Conservation (phyloP, 441 rosid genomes). For the Gossypium trilobum region DNA sequence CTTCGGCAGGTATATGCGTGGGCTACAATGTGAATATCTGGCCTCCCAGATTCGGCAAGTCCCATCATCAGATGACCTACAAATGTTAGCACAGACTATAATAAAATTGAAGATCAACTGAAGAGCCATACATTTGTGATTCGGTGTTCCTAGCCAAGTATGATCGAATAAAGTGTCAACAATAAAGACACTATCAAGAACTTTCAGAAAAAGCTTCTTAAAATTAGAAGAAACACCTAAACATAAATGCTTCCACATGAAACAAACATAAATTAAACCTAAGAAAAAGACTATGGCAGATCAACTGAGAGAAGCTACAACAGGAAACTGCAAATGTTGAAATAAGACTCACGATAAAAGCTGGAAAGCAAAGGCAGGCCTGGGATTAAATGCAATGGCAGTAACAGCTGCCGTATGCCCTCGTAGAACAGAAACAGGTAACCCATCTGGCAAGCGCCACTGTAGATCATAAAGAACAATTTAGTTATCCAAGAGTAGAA, state of each 20-base stretch:
- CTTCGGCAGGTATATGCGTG: slow-evolving; percentile 52
- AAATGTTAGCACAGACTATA: slow-evolving; percentile 26
- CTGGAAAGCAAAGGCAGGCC: slow-evolving; percentile 51
- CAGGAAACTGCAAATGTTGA: slow-evolving; percentile 15
- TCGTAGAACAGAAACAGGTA: slow-evolving; percentile 64
- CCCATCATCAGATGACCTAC: slow-evolving; percentile 80
- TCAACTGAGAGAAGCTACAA: slow-evolving; percentile 14
- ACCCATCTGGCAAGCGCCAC: slow-evolving; percentile 86
- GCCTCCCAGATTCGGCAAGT: slow-evolving; percentile 86
- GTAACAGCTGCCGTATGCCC: slow-evolving; percentile 79
- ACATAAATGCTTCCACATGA: slow-evolving; percentile 14
- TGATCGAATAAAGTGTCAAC: background rate
- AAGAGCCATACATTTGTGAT: slow-evolving; percentile 12
- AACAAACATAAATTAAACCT: slow-evolving; percentile 11
- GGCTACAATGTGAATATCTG: slow-evolving; percentile 52
- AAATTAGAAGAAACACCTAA: background rate
- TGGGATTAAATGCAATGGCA: slow-evolving; percentile 85
- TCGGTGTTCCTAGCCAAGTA: slow-evolving; percentile 16
- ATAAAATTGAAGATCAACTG: background rate
- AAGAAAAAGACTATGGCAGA: slow-evolving; percentile 11
- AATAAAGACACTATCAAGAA: slow-evolving; percentile 8
- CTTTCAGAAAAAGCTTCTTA: slow-evolving; percentile 12
- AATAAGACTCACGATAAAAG: slow-evolving; percentile 61
- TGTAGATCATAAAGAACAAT: slow-evolving; percentile 28
- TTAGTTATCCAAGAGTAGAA: slow-evolving; percentile 16